Evolutionary conservation across 768 basidiomycete genomes (phyloP), one percentile per base, ranked within the genome.

Genomic region (Hericium rajendrae): DNA sequence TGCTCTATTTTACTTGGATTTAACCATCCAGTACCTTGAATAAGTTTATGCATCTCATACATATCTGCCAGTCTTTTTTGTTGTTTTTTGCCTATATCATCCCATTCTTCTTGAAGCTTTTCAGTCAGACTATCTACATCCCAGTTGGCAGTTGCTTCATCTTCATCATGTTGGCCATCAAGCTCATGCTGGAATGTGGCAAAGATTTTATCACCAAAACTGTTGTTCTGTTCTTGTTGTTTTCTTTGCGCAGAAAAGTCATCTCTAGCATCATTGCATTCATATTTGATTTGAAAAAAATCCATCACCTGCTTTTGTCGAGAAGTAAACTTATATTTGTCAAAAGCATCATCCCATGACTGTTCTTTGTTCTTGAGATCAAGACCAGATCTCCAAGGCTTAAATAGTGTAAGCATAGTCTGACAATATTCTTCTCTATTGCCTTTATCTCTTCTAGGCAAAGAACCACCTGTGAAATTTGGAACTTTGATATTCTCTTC

Each of bases 181-280:
- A 53, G 39, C 5, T 53, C 39, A 53, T 40, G 9, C 13, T n/a
- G n/a, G 32, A 46, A 46, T 51, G 24, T 26, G 10, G 8, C 9
- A 16, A 16, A 40, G 40, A 53, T 18, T 8, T n/a, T n/a, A 8
- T 18, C 20, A 13, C 16, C 16, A n/a, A 13, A 12, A 22, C 37
- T n/a, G 15, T 53, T 53, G 4, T 37, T 16, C 10, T 8, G 13
- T 1, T 20, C 32, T 3, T 39, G 38, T 22, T 37, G 37, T 26
- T 43, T 57, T 60, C 59, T 26, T 56, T 67, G 63, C 32, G 67
- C 60, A 38, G 60, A 40, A 59, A 60, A 71, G 50, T 73, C 71
- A 60, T 74, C 72, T 20, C 68, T 40, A 2, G 68, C 67, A 66
- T 74, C 71, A 6, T 69, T 51, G 54, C 72, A 73, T 54, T 74